Evolutionary conservation across 768 basidiomycete genomes (phyloP), one percentile per base, ranked within the genome.

Genomic region (Kwoniella bestiolae): DNA sequence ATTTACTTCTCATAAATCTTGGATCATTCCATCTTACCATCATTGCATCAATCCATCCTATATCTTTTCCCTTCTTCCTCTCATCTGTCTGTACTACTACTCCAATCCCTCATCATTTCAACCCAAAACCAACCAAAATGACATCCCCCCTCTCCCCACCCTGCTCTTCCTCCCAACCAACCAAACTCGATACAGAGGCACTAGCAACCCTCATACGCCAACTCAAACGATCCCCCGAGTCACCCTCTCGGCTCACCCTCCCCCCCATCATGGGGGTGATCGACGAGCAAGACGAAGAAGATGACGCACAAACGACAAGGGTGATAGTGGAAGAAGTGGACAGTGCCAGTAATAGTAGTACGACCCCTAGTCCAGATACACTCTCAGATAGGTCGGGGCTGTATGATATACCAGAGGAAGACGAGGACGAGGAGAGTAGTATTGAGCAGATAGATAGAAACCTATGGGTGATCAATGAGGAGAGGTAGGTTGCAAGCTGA

Each of bases 201-300:
- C 44, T 63, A 7, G 62, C 51, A 18, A 21, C 28, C 8, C 51
- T 41, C 16, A 59, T 65, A 47, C 23, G 50, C 2, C 56, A 65
- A n/a, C 56, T 65, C 1, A 65, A 65, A 56, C 31, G 63, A 58
- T 51, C 49, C 0, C 63, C 63, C 49, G 51, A 65, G 32, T 56
- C 52, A 34, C 57, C 63, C 18, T 65, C 63, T 28, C 31, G 56
- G 28, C 28, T 65, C 11, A 52, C 63, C 11, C 31, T 65, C 11
- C 63, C 63, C 9, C 63, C 63, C 12, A 58, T 65, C 38, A 65
- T 65, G 63, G 56, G 49, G 11, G 31, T 65, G 3, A n/a, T 65
- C 12, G 26, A 45, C 9, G 53, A 56, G 21, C n/a, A 63, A 23
- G 61, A 56, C 14, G 41, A 63, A 29, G 60, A 62, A 26, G 8